A percentile compares a stretch with the other conserved stretches of the same genome.
These are phyloP conservation scores for Pinus tabuliformis DNA, from an alignment of 75 land plant genomes.

Conservation along the genomic window DNA sequence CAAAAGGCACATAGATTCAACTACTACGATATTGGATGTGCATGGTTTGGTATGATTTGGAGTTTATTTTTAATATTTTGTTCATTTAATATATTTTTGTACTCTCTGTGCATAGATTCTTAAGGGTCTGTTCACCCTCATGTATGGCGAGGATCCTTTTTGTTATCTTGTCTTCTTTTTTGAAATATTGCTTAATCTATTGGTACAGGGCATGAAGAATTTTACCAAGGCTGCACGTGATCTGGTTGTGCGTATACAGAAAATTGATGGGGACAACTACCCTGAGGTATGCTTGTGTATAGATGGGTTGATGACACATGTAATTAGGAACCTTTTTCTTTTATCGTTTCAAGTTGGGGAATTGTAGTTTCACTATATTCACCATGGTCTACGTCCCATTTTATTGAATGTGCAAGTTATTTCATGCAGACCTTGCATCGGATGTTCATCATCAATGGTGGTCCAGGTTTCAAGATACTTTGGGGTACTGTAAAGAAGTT, in stretches of 20 bases:
- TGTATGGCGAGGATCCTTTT: background rate
- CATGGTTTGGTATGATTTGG: conserved; percentile 72
- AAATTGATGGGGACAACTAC: conserved; percentile 75
- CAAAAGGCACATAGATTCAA: conserved; percentile 78
- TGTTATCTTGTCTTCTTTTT: background rate
- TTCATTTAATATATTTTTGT: background rate
- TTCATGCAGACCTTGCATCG: conserved; percentile 71
- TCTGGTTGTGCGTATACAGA: conserved; percentile 53
- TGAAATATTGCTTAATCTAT: background rate
- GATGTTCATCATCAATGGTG: conserved; percentile 83
- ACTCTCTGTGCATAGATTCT: background rate
- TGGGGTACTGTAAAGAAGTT: conserved; percentile 75
- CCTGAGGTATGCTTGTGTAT: conserved; percentile 53
- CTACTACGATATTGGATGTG: conserved; percentile 83
- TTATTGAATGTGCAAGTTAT: background rate
- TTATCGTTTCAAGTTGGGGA: background rate
- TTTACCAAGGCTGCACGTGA: conserved; percentile 59
- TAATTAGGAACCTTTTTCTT: background rate
- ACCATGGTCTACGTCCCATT: background rate
- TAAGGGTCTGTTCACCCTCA: no score
- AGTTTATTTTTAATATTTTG: background rate
- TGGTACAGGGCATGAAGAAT: conserved; percentile 54
- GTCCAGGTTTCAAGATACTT: conserved; percentile 70
- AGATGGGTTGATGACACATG: background rate
- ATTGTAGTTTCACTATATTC: background rate